Conservation (phyloP, 2,329 filamentous ascomycete genomes). For the Colletotrichum falcatum region DNA sequence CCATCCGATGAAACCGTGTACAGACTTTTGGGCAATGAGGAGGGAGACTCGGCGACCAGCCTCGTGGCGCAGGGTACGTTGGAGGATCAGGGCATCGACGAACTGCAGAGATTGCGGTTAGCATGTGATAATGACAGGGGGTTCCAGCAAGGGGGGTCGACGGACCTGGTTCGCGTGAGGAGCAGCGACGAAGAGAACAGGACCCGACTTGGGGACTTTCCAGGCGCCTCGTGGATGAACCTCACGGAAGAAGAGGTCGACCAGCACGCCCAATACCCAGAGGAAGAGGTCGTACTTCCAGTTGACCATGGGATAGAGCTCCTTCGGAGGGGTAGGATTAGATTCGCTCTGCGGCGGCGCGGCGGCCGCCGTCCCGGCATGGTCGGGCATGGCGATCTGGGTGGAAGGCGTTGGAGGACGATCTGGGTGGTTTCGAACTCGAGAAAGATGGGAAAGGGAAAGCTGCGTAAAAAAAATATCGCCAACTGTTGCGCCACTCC, state of each 20-base stretch:
- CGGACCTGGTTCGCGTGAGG: constrained; percentile 94
- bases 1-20: constrained; percentile 92
- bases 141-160: constrained; percentile 37
- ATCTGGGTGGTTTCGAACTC: neutral
- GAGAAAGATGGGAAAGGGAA: neutral
- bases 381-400: constrained; percentile 28
- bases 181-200: constrained; percentile 94
- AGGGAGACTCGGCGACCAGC: constrained; percentile 90
- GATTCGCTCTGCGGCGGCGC: constrained; percentile 45
- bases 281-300: constrained; percentile 84
- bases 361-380: constrained; percentile 37
- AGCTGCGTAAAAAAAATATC: constrained; percentile 7
- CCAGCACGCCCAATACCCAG: constrained; percentile 82
- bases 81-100: constrained; percentile 93
- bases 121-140: constrained; percentile 39
- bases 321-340: constrained; percentile 55
- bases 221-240: constrained; percentile 95
- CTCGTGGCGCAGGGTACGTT: constrained; percentile 89
- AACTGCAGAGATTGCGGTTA: constrained; percentile 68
- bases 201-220: constrained; percentile 90
- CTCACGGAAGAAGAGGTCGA: constrained; percentile 98
- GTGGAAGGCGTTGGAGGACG: neutral
- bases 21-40: constrained; percentile 95
- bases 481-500: constrained; percentile 38
- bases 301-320: constrained; percentile 76